Evolutionary conservation across 2,329 filamentous ascomycete genomes (phyloP).

Genomic region (Amesomyces nigricolor): DNA sequence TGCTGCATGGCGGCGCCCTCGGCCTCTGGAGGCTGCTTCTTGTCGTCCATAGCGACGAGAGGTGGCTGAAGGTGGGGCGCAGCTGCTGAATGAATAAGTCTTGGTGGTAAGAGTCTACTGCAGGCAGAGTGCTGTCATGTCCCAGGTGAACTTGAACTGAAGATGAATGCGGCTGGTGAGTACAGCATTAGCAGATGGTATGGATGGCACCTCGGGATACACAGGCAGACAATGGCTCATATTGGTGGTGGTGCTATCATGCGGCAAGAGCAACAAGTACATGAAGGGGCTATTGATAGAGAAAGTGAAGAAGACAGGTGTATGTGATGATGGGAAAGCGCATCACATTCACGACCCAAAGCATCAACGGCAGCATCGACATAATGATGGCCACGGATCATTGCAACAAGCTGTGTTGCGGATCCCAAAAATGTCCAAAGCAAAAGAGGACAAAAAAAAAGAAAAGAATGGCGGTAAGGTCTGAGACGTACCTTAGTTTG

Average conservation of each 20-base stretch:
- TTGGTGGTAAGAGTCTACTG: too few species aligned
- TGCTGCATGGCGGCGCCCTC: slow-evolving; percentile 35
- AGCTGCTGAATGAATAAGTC: neutral
- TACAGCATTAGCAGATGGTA: too few species aligned
- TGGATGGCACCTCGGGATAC: too few species aligned
- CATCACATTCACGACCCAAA: too few species aligned
- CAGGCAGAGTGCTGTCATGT: too few species aligned
- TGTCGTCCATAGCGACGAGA: slow-evolving; percentile 29
- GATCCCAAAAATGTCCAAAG: neutral
- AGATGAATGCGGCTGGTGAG: too few species aligned
- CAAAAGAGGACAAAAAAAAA: neutral
- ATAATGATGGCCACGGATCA: too few species aligned
- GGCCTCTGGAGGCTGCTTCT: slow-evolving; percentile 32
- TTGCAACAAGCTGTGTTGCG: neutral
- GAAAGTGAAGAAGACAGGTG: neutral
- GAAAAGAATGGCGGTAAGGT: slow-evolving; percentile 3
- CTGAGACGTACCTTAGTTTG: slow-evolving; percentile 24
- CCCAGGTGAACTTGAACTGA: too few species aligned
- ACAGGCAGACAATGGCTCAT: neutral
- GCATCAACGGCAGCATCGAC: too few species aligned
- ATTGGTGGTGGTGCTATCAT: neutral
- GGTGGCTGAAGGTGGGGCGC: neutral
- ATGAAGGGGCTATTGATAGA: neutral
- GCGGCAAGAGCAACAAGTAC: neutral
- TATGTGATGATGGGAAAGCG: too few species aligned